phyloP scores from a whole-genome alignment of 2,329 filamentous ascomycete genomes.

The Diaporthe nobilis region DNA sequence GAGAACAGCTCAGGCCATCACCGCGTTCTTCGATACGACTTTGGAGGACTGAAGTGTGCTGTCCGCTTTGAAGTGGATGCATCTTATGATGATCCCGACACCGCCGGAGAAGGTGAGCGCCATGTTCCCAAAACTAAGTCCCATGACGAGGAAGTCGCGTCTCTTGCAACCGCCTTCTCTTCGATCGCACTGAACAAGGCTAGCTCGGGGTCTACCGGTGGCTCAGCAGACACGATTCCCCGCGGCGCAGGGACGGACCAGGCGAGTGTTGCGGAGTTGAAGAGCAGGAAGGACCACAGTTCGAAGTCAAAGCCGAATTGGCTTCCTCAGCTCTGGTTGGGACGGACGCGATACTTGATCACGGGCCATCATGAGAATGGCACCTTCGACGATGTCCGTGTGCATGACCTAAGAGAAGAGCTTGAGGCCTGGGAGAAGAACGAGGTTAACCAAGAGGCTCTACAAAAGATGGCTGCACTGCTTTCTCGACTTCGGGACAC shows the following conservation, averaged over 20 bases:
- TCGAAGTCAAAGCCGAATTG: not conserved
- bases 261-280: constrained; percentile 45
- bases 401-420: not conserved
- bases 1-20: constrained; percentile 26
- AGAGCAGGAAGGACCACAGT: constrained; percentile 31
- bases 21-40: constrained; percentile 20
- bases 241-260: constrained; percentile 41
- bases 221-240: not conserved
- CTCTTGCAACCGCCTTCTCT: not conserved
- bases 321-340: constrained; percentile 49
- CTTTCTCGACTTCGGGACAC: constrained; percentile 15
- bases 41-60: constrained; percentile 29
- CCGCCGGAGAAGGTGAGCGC: too few species aligned
- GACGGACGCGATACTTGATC: constrained; percentile 48
- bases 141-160: not conserved
- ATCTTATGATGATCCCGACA: not conserved
- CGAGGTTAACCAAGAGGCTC: not conserved
- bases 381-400: constrained; percentile 37
- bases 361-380: constrained; percentile 43
- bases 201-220: not conserved
- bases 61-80: constrained; percentile 32
- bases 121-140: not conserved
- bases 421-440: constrained; percentile 41
- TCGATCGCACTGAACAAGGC: not conserved
- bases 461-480: constrained; percentile 11